Percentiles rank a stretch among this genome's conserved stretches.
Conservation (phyloP, 345 rosid species). For the Kandelia obovata region DNA sequence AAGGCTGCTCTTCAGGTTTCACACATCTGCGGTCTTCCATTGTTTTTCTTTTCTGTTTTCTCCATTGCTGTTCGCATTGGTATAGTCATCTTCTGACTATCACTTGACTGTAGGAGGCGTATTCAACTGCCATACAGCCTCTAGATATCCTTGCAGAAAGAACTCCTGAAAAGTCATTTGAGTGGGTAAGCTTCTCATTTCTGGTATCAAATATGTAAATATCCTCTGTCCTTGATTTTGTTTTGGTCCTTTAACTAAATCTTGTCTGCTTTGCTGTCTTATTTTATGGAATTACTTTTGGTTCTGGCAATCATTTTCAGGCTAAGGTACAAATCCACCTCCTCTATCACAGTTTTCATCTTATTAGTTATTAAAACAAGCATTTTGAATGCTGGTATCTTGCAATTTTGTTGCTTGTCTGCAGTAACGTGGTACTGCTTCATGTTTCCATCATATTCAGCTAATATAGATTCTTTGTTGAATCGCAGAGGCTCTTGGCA, state of each 20-base stretch:
- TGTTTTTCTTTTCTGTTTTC: background rate
- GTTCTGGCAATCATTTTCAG: slow-evolving; percentile 41
- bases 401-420: background rate
- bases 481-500: slow-evolving; percentile 71
- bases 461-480: background rate
- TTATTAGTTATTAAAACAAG: background rate
- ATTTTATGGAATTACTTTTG: slow-evolving; percentile 38
- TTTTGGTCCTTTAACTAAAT: slow-evolving; percentile 17
- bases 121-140: slow-evolving; percentile 82
- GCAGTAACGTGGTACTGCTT: too few relatives aligned
- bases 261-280: slow-evolving; percentile 20
- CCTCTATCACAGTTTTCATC: background rate
- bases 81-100: slow-evolving; percentile 1
- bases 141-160: slow-evolving; percentile 82
- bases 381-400: background rate
- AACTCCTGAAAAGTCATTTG: slow-evolving; percentile 62
- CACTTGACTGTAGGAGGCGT: slow-evolving; percentile 56
- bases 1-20: slow-evolving; percentile 79
- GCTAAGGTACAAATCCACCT: slow-evolving; percentile 62
- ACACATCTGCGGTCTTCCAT: background rate
- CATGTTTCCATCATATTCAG: too few relatives aligned
- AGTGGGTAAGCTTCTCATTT: slow-evolving; percentile 41
- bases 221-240: background rate
- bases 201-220: background rate
- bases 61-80: background rate